Conservation (phyloP, 352 stramenopile species). For the Pythium sukuiense region DNA sequence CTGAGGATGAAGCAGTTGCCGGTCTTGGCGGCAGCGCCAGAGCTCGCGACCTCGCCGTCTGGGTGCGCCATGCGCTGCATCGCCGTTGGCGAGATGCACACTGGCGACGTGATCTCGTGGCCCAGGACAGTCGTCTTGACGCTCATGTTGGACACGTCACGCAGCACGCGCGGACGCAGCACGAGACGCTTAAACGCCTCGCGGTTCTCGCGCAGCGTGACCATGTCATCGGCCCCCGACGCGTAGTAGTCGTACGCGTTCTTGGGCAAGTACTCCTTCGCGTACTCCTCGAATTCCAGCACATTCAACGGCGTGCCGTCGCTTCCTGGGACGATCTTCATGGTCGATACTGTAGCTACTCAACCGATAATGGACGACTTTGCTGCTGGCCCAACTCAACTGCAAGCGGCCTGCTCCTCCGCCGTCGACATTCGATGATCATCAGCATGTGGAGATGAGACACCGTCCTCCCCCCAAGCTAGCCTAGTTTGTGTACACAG, state of each 20-base stretch:
- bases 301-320: conserved; percentile 83
- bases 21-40: conserved; percentile 76
- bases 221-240: conserved; percentile 93
- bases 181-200: conserved; percentile 92
- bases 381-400: not conserved
- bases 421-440: not conserved
- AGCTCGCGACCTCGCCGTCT: conserved; percentile 90
- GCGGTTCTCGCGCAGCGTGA: conserved; percentile 73
- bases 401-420: not conserved
- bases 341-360: not conserved
- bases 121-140: conserved; percentile 92
- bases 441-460: not conserved
- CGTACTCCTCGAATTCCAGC: conserved; percentile 90
- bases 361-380: not conserved
- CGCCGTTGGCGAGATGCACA: conserved; percentile 91
- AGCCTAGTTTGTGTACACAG: not conserved
- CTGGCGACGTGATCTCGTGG: conserved; percentile 87
- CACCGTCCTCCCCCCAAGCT: not conserved
- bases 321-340: conserved; percentile 76
- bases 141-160: conserved; percentile 92
- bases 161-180: conserved; percentile 93
- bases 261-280: conserved; percentile 88
- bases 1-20: conserved; percentile 92
- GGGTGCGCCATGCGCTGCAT: conserved; percentile 96
- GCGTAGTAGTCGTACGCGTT: conserved; percentile 93